These are phyloP conservation scores for Mortierella sp. DNA, from an alignment of 371 early-diverging fungal species.

Conservation along the genomic window DNA sequence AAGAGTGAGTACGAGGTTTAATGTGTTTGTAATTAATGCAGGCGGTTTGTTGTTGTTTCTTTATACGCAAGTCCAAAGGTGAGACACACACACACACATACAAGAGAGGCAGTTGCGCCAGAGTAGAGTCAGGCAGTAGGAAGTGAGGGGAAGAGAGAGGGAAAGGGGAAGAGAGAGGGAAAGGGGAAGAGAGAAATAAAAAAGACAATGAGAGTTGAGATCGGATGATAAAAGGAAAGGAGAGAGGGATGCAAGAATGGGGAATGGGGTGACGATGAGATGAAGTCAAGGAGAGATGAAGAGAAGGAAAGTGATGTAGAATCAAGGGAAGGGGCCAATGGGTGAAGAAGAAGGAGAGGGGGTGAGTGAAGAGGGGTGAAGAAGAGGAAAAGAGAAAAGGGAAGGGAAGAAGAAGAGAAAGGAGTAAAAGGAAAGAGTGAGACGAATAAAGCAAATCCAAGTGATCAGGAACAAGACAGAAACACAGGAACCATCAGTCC, in stretches of 20 bases:
- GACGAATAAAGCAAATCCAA: conserved; percentile 7
- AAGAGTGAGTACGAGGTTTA: not conserved
- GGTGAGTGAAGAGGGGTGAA: not conserved
- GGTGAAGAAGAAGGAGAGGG: not conserved
- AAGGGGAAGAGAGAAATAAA: conserved; percentile 5
- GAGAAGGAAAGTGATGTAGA: not conserved
- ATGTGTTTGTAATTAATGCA: not conserved
- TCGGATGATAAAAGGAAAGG: not conserved
- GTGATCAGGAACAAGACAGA: not conserved
- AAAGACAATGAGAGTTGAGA: not conserved
- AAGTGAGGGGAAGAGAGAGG: not conserved
- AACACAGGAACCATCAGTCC: not conserved
- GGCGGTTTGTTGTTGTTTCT: not conserved
- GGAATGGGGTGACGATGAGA: not conserved
- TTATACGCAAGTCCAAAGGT: not conserved
- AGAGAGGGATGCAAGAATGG: not conserved
- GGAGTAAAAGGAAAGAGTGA: not conserved
- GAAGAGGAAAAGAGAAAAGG: not conserved
- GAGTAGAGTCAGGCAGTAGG: not conserved
- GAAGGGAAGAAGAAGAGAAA: not conserved
- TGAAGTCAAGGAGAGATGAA: not conserved
- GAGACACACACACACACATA: not conserved
- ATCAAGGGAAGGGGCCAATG: not conserved
- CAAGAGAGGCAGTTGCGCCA: not conserved
- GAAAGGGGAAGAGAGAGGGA: not conserved